Evolutionary conservation across 768 basidiomycete species (phyloP), one percentile per base, ranked within the genome.

Genomic region (Termitomyces sp.): DNA sequence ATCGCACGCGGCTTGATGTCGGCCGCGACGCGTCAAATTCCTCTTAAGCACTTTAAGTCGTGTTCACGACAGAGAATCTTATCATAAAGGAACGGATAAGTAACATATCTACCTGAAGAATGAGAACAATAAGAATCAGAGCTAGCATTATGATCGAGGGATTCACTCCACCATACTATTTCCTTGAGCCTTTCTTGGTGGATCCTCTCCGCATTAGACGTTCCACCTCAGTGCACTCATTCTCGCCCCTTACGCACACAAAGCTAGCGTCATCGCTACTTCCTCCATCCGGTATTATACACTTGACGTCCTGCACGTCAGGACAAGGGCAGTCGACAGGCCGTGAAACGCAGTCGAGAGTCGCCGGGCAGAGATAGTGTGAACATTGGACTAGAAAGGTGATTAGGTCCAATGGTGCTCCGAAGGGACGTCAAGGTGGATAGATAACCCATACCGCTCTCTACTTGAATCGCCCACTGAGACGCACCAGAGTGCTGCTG

Each of bases 311-410:
- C 66, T 92, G 82, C 8, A 78, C 74, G 65, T 86, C 78, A 4
- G 91, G 89, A 70, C 91, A 93, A 1, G 91, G 89, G 64, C 91
- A 93, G 43, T 89, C 82, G n/a, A 73, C 69, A 13, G 82, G 87
- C 48, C 71, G 73, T 2, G 71, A 62, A 10, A 88, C 91, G 61
- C 91, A 93, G 55, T 83, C 81, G 46, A 92, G 75, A 20, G 89
- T 91, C 45, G 79, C 76, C 13, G 89, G 91, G 68, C 91, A 93
- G 20, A 93, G 74, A 67, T 93, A 93, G 48, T 79, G 75, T 9
- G 88, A 80, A 67, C 91, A 93, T 30, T 83, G 69, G 4, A 90
- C 91, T 93, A 13, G 14, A 22, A 36, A 20, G 42, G 26, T 40
- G 55, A n/a, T 5, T 26, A 52, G 56, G 30, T 32, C 50, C 42